These are phyloP conservation scores for Tolypocladium sp. DNA, from an alignment of 2,329 filamentous ascomycete genomes.

Conservation along the genomic window DNA sequence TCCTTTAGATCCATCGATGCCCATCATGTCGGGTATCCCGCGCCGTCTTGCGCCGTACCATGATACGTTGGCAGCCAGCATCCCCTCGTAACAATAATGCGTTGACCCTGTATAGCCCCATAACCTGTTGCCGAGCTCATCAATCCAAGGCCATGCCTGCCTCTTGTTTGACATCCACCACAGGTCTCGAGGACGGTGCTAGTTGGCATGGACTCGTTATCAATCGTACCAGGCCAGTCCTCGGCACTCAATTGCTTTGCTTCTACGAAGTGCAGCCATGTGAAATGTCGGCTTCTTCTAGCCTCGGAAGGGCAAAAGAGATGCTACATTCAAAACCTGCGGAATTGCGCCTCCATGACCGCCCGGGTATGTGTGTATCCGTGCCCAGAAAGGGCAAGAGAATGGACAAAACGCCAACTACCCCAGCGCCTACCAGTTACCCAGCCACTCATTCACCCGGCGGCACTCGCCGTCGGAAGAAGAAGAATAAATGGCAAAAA, in stretches of 20 bases:
- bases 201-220: background rate
- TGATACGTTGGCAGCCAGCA: background rate
- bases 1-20: background rate
- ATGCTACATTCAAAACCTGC: background rate
- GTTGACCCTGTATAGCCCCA: background rate
- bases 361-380: background rate
- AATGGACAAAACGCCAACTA: background rate
- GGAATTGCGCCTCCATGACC: too few relatives aligned
- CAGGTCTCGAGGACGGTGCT: background rate
- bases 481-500: background rate
- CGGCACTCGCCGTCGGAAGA: background rate
- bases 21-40: background rate
- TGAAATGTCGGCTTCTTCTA: background rate
- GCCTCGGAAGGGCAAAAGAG: background rate
- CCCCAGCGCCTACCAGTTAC: background rate
- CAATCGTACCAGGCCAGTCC: background rate
- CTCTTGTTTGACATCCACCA: background rate
- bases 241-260: background rate
- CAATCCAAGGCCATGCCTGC: background rate
- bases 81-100: background rate
- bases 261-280: background rate
- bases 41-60: background rate
- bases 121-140: background rate
- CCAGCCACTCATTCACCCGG: background rate
- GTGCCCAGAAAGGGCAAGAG: background rate